Evolutionary conservation across 108 stramenopile genomes (phyloP).

Genomic region (Cyclostephanos tholiformis): DNA sequence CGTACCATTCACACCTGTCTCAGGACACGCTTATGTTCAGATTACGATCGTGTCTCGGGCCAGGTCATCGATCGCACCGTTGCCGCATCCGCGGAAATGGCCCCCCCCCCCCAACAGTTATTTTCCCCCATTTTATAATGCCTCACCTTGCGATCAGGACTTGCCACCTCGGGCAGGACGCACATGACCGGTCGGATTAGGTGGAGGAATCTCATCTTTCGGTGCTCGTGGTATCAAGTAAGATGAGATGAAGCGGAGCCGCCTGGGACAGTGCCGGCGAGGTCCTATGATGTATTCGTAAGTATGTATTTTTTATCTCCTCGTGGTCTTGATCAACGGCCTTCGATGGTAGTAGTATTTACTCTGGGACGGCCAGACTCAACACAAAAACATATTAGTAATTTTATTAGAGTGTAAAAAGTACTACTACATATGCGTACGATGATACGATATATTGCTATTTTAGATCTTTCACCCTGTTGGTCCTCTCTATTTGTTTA

Average conservation of each 20-base stretch:
- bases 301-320: background rate
- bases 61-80: background rate
- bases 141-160: constrained; percentile 95
- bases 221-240: background rate
- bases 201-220: constrained; percentile 96
- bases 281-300: too few relatives aligned
- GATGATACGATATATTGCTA: too few relatives aligned
- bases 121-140: background rate
- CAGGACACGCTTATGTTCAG: too few relatives aligned
- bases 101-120: background rate
- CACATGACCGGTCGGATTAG: constrained; percentile 98
- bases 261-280: background rate
- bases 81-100: background rate
- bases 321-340: background rate
- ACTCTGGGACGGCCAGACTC: too few relatives aligned
- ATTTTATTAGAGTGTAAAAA: too few relatives aligned
- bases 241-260: background rate
- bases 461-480: too few relatives aligned
- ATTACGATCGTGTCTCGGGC: too few relatives aligned
- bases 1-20: background rate
- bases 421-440: too few relatives aligned
- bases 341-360: too few relatives aligned
- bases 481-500: background rate
- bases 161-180: constrained; percentile 97
- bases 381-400: too few relatives aligned